Evolutionary conservation across 345 rosid genomes (phyloP).

Genomic region (Citrus trifoliata): DNA sequence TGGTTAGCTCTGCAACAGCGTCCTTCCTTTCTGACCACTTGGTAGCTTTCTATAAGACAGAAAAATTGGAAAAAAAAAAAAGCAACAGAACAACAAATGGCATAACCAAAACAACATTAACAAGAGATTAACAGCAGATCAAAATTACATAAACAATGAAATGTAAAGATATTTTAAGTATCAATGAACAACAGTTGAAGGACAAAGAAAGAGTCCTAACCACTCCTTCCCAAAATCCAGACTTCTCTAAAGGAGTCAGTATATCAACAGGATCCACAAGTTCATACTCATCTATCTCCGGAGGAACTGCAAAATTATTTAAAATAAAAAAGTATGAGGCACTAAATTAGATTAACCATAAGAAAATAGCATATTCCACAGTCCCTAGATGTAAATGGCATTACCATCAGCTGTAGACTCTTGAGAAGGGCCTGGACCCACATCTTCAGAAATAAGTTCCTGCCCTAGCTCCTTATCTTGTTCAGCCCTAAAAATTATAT

Average conservation of each 20-base stretch:
- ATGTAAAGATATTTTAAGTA: not conserved
- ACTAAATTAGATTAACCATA: not conserved
- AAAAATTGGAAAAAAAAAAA: not conserved
- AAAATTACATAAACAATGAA: conserved; percentile 11
- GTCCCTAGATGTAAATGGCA: conserved; percentile 5
- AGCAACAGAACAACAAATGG: not conserved
- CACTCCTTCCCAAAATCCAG: conserved; percentile 99
- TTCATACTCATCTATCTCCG: conserved; percentile 94
- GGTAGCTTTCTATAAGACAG: conserved; percentile 74
- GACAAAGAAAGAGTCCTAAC: conserved; percentile 48
- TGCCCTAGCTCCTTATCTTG: conserved; percentile 97
- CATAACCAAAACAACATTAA: not conserved
- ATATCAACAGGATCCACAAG: conserved; percentile 96
- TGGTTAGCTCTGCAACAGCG: conserved; percentile 89
- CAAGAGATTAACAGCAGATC: not conserved
- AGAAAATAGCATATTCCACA: not conserved
- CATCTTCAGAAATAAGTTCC: conserved; percentile 67
- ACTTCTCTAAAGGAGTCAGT: conserved; percentile 90
- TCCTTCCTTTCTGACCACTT: conserved; percentile 99
- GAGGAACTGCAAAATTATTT: conserved; percentile 54
- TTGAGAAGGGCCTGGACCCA: conserved; percentile 58
- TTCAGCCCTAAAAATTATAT: conserved; percentile 65
- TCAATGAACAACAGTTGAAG: conserved; percentile 1
- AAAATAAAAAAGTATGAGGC: conserved; percentile 2
- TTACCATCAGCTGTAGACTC: conserved; percentile 70